phyloP scores from a whole-genome alignment of 2,329 filamentous ascomycete species.

The Blumeria hordei region DNA sequence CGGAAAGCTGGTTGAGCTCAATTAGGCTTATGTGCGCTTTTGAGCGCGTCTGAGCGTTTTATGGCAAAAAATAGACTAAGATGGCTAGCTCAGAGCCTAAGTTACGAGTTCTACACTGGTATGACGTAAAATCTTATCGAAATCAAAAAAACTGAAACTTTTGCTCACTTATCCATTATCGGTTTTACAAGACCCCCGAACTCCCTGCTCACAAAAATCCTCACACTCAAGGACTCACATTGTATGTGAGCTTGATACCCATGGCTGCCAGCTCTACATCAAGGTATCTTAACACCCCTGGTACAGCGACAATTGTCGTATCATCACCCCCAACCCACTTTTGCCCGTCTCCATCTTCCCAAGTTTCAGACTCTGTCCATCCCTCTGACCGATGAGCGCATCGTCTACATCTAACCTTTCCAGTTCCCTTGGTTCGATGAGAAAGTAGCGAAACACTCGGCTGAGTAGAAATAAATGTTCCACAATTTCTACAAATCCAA shows the following conservation, averaged over 20 bases:
- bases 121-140: no score
- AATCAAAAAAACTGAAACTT: no score
- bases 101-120: no score
- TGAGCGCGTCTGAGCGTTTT: no score
- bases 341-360: conserved; percentile 74
- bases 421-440: conserved; percentile 39
- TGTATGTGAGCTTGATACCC: conserved; percentile 88
- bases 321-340: conserved; percentile 76
- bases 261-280: conserved; percentile 92
- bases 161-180: no score
- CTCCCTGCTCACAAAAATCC: no score
- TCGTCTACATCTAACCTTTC: conserved; percentile 52
- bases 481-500: conserved; percentile 75
- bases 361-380: conserved; percentile 41
- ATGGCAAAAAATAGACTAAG: no score
- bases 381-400: conserved; percentile 31
- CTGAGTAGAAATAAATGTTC: conserved; percentile 73
- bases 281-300: conserved; percentile 74
- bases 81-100: no score
- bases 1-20: no score
- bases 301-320: conserved; percentile 76
- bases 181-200: no score
- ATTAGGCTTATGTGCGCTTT: no score
- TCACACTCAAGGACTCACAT: conserved; percentile 26
- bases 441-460: conserved; percentile 45